Evolutionary conservation across 2,329 filamentous ascomycete genomes (phyloP).

Genomic region (Aspergillus oerlinghausenensis): DNA sequence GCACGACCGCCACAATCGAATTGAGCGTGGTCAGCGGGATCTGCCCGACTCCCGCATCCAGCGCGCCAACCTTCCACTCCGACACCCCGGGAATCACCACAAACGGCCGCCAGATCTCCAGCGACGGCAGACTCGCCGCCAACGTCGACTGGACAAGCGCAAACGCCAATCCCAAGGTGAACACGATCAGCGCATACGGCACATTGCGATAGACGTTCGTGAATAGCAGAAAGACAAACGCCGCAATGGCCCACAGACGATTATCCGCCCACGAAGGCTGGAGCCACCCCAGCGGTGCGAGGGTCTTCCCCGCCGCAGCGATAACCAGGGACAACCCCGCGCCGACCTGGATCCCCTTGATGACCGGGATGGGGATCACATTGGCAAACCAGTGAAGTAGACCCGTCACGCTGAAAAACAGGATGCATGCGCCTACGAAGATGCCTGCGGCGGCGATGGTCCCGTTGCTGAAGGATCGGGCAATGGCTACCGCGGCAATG

Average conservation of each 20-base stretch:
- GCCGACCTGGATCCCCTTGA: conserved; percentile 93
- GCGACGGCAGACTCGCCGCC: conserved; percentile 43
- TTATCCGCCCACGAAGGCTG: conserved; percentile 68
- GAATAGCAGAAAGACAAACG: conserved; percentile 66
- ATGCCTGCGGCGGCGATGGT: conserved; percentile 80
- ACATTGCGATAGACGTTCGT: conserved; percentile 62
- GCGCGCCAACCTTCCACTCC: conserved; percentile 51
- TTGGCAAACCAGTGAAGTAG: conserved; percentile 68
- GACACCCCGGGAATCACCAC: conserved; percentile 42
- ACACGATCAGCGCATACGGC: conserved; percentile 73
- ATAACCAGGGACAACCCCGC: conserved; percentile 80
- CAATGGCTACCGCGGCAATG: conserved; percentile 85
- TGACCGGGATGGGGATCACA: conserved; percentile 77
- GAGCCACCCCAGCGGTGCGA: conserved; percentile 66
- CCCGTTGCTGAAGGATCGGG: conserved; percentile 59
- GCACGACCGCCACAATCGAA: conserved; percentile 81
- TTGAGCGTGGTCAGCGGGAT: conserved; percentile 89
- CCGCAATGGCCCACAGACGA: conserved; percentile 67
- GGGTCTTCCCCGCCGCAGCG: conserved; percentile 65
- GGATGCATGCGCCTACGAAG: conserved; percentile 68
- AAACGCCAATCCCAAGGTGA: conserved; percentile 63
- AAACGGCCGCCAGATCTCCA: conserved; percentile 59
- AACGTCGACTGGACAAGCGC: conserved; percentile 47
- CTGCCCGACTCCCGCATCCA: conserved; percentile 74
- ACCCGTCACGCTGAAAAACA: conserved; percentile 74